Evolutionary conservation across 139 green algal genomes (phyloP).

Genomic region (Volvox africanus): DNA sequence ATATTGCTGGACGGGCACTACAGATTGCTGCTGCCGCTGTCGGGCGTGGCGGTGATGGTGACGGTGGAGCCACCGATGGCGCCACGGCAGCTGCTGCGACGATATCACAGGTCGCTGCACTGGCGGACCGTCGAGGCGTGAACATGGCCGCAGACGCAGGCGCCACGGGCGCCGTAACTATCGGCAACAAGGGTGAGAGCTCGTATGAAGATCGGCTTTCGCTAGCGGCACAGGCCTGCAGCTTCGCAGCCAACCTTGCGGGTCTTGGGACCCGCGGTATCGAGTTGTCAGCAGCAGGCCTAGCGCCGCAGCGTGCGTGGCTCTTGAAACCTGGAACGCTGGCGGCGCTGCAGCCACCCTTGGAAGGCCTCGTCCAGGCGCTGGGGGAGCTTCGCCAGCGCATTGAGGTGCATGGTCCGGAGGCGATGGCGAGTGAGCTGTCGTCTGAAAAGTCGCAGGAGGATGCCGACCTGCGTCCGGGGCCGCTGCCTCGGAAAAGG

Average conservation of each 20-base stretch:
- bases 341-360: neutral
- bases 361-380: conserved; percentile 17
- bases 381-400: conserved; percentile 33
- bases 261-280: conserved; percentile 14
- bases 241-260: conserved; percentile 14
- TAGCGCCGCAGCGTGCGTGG: conserved; percentile 37
- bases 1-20: neutral
- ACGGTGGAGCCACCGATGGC: neutral
- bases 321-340: conserved; percentile 21
- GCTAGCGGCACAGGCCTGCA: conserved; percentile 14
- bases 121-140: neutral
- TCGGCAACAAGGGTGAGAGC: neutral
- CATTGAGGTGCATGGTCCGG: neutral
- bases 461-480: neutral
- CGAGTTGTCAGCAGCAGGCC: conserved; percentile 15
- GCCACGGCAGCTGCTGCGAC: neutral
- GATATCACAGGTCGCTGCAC: neutral
- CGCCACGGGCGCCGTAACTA: neutral
- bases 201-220: conserved; percentile 14
- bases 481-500: neutral
- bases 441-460: neutral
- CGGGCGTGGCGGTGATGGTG: neutral
- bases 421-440: neutral
- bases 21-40: neutral
- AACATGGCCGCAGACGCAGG: neutral